A percentile compares a stretch with the other conserved stretches of the same genome.
Conservation (phyloP, 805 yeast genomes). For the Wickerhamiella azymoides region DNA sequence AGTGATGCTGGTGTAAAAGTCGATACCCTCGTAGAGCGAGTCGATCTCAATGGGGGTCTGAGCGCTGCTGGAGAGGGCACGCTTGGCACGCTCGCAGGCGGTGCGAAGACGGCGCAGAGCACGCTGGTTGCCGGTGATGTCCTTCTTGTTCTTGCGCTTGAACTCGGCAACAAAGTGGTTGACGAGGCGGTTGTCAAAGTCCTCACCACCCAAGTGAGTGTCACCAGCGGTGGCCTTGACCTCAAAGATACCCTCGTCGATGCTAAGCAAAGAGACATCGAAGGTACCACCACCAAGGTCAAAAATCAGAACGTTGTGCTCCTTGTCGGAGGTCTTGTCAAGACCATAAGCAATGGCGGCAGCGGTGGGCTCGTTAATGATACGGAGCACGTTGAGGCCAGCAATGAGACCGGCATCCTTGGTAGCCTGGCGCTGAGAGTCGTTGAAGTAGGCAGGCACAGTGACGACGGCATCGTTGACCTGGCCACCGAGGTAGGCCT, state of each 20-base stretch:
- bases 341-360: constrained; percentile 97
- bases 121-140: constrained; percentile 81
- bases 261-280: constrained; percentile 84
- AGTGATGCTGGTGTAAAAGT: constrained; percentile 83
- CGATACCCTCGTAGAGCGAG: constrained; percentile 90
- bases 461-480: constrained; percentile 78
- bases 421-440: constrained; percentile 82
- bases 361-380: constrained; percentile 86
- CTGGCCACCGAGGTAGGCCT: constrained; percentile 64
- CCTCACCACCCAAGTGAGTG: constrained; percentile 99
- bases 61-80: constrained; percentile 91
- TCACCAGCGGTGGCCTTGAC: constrained; percentile 98
- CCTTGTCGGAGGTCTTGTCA: constrained; percentile 72
- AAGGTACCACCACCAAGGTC: constrained; percentile 98
- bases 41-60: constrained; percentile 95
- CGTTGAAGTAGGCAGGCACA: constrained; percentile 81
- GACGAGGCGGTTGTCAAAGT: constrained; percentile 90
- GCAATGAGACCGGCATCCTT: constrained; percentile 83
- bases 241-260: constrained; percentile 92
- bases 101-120: constrained; percentile 97
- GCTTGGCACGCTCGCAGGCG: constrained; percentile 98
- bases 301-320: constrained; percentile 79
- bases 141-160: constrained; percentile 89
- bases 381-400: constrained; percentile 71
- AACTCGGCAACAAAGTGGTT: constrained; percentile 88